Conservation (phyloP, 2,329 filamentous ascomycete species). For the Aspergillus brunneoviolaceus region DNA sequence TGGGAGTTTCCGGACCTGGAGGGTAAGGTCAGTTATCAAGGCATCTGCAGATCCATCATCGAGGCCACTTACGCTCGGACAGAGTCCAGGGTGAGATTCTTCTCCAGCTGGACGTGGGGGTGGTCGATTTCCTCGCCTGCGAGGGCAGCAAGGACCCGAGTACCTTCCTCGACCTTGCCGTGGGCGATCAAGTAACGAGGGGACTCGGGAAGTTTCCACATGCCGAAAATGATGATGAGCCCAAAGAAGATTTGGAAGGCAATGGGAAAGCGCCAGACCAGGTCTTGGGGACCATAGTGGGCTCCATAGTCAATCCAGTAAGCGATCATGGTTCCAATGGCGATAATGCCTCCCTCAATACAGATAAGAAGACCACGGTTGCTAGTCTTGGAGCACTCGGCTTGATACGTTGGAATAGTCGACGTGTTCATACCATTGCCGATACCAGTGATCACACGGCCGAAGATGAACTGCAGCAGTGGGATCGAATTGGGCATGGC, state of each 20-base stretch:
- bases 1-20: conserved; percentile 7
- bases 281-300: conserved; percentile 12
- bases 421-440: conserved; percentile 23
- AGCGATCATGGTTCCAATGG: conserved; percentile 17
- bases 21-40: background rate
- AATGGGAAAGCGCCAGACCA: conserved; percentile 21
- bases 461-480: conserved; percentile 21
- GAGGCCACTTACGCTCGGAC: conserved; percentile 12
- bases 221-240: conserved; percentile 20
- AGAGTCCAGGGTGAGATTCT: conserved; percentile 13
- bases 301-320: conserved; percentile 23
- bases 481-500: conserved; percentile 14
- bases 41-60: background rate
- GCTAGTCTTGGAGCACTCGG: conserved; percentile 20
- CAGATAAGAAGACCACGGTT: conserved; percentile 21
- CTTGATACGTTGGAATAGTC: conserved; percentile 22
- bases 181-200: conserved; percentile 20
- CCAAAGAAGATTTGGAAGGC: conserved; percentile 21
- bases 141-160: conserved; percentile 12
- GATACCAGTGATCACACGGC: conserved; percentile 22
- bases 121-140: conserved; percentile 13
- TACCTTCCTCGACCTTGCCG: conserved; percentile 16
- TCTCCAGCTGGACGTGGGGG: conserved; percentile 14
- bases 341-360: conserved; percentile 20
- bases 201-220: conserved; percentile 18